Evolutionary conservation across 495 filamentous ascomycete genomes (phyloP).

Genomic region (Neurospora sp.): DNA sequence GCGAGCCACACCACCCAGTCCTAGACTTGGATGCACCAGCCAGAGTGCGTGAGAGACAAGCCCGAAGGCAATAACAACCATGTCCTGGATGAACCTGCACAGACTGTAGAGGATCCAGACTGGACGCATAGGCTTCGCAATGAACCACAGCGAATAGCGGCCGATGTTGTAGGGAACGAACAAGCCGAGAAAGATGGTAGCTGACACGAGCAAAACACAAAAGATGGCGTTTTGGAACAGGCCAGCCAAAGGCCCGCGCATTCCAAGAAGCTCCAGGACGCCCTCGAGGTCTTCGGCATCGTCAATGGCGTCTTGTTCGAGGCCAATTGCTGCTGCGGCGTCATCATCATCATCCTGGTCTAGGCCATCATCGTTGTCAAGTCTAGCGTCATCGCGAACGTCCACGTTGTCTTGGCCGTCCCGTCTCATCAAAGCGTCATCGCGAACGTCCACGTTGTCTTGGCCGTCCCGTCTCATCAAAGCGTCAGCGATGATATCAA

Average conservation of each 20-base stretch:
- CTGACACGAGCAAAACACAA: conserved; percentile 77
- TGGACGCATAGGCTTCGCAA: conserved; percentile 72
- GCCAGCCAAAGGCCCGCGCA: conserved; percentile 85
- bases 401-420: conserved; percentile 19
- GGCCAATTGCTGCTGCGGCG: conserved; percentile 29
- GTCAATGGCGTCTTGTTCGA: conserved; percentile 48
- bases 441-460: conserved; percentile 25
- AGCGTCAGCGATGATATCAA: conserved; percentile 16
- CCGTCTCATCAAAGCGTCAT: conserved; percentile 24
- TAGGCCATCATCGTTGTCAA: conserved; percentile 20
- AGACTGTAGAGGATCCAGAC: conserved; percentile 56
- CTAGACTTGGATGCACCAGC: neutral
- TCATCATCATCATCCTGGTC: conserved; percentile 30
- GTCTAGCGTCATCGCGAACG: conserved; percentile 22
- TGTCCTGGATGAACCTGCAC: conserved; percentile 56
- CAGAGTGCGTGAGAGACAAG: conserved; percentile 11
- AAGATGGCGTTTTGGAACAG: conserved; percentile 92
- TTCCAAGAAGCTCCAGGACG: conserved; percentile 89
- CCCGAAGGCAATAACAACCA: conserved; percentile 28
- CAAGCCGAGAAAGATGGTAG: conserved; percentile 72
- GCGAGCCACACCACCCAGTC: neutral
- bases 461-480: conserved; percentile 13
- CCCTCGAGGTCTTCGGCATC: conserved; percentile 97
- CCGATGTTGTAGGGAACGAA: conserved; percentile 89
- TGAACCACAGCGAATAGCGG: conserved; percentile 65